Evolutionary conservation across 352 stramenopile genomes (phyloP), one percentile per base, ranked within the genome.

Genomic region (Phytophthora capsici): DNA sequence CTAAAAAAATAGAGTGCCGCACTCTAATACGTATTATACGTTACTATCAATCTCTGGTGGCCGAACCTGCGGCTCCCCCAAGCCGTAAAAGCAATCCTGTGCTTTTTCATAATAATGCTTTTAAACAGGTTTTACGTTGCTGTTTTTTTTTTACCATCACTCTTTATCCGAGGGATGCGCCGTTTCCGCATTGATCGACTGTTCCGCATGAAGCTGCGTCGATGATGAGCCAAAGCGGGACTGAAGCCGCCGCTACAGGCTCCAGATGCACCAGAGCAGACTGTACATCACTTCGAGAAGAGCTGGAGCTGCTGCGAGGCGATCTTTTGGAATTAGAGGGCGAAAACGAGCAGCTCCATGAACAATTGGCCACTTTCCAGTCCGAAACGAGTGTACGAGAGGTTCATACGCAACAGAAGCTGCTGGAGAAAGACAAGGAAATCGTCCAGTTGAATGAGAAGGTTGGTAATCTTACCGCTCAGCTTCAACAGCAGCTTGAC

Each of bases 281-380:
- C 58, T 94, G 86, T 57, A 85, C 84, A 32, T 81, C 80, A 23
- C 63, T 85, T 30, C 80, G 80, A 16, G 69, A 94, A 53, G 86
- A 92, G 64, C 61, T 92, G 52, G 80, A 79, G 63, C 71, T 89
- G 10, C 57, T 90, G 20, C 67, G 70, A 5, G 73, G 80, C 38
- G 83, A 94, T 52, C 52, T 90, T 14, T 66, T 87, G 20, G 82
- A 90, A 67, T 41, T 92, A 9, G 76, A 83, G 66, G 50, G 68
- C 49, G 82, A 94, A 60, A 87, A 80, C 49, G 80, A 91, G 43
- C 66, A 83, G 66, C 71, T 92, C n/a, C 77, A 89, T 56, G 84
- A 93, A 13, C 67, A 82, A 37, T 52, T 89, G 40, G 69, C 69
- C 8, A 38, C 51, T 1, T 48, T 87, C 23, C 71, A 86, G 47